Evolutionary conservation across 1,284 basidiomycete species (phyloP).

Genomic region (Austroboletus niveus): DNA sequence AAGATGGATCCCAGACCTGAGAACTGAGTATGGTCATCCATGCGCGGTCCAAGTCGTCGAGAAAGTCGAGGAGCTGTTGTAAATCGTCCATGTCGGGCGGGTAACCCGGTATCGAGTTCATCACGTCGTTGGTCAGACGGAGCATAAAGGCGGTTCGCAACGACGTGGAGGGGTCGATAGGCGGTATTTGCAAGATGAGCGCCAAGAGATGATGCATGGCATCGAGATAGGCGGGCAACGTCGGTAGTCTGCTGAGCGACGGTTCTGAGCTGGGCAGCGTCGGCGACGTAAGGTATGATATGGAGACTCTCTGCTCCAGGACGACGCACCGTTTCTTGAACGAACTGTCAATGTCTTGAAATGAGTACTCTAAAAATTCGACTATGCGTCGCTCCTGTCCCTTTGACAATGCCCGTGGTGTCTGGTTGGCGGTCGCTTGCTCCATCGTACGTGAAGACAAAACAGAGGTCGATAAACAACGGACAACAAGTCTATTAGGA

Average conservation of each 20-base stretch:
- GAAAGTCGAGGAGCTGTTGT: constrained; percentile 54
- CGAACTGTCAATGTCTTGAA: constrained; percentile 60
- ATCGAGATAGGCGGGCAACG: constrained; percentile 55
- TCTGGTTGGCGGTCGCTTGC: too few relatives aligned
- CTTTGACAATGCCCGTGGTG: constrained; percentile 35
- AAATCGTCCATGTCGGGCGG: constrained; percentile 43
- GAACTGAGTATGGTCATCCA: constrained; percentile 63
- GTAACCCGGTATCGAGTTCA: constrained; percentile 61
- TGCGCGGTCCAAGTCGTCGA: constrained; percentile 67
- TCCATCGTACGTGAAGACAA: too few relatives aligned
- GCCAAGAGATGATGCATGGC: constrained; percentile 53
- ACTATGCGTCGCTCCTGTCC: constrained; percentile 63
- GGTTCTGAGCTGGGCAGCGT: constrained; percentile 46
- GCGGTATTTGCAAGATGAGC: constrained; percentile 68
- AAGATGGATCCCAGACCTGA: constrained; percentile 60
- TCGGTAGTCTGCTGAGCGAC: constrained; percentile 43
- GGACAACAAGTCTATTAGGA: constrained; percentile 25
- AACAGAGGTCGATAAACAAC: too few relatives aligned
- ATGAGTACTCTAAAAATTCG: constrained; percentile 60
- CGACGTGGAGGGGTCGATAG: constrained; percentile 61
- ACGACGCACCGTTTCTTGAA: constrained; percentile 68
- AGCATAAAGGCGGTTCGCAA: constrained; percentile 64
- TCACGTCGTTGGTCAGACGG: constrained; percentile 62
- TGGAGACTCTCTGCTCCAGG: neutral
- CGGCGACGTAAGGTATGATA: neutral